A percentile compares a stretch with the other conserved stretches of the same genome.
Conservation (phyloP, 2,329 filamentous ascomycete species). For the Pestalotiopsis sp. region DNA sequence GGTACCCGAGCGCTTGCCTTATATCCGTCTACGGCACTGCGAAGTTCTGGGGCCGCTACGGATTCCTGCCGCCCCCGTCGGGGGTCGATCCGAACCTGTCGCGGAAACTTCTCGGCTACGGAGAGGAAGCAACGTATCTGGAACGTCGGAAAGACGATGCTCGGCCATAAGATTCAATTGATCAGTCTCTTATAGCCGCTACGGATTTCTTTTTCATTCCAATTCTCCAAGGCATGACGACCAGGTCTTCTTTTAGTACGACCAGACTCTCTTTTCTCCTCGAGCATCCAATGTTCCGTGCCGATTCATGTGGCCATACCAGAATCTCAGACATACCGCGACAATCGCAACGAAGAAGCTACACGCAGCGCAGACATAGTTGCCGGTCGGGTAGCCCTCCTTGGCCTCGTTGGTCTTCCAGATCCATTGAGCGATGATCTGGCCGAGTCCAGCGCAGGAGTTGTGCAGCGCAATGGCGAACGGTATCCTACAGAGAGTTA, state of each 20-base stretch:
- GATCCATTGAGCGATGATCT: conserved; percentile 42
- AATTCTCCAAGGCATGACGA: not conserved
- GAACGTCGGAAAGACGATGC: conserved; percentile 9
- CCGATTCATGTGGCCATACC: conserved; percentile 26
- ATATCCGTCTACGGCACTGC: conserved; percentile 37
- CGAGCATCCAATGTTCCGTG: conserved; percentile 19
- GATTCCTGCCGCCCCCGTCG: conserved; percentile 25
- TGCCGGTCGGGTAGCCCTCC: conserved; percentile 37
- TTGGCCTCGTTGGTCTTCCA: conserved; percentile 32
- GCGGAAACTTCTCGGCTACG: conserved; percentile 33
- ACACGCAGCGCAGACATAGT: conserved; percentile 39
- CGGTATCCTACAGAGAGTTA: conserved; percentile 21
- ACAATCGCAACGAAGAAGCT: conserved; percentile 31
- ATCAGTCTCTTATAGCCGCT: not conserved
- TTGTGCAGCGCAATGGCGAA: conserved; percentile 40
- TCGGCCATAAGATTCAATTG: not conserved
- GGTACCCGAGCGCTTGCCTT: conserved; percentile 30
- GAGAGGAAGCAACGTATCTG: conserved; percentile 33
- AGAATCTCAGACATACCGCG: conserved; percentile 20
- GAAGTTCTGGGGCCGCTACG: conserved; percentile 34
- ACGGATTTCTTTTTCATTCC: not conserved
- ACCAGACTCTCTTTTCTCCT: conserved; percentile 24
- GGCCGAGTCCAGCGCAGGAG: conserved; percentile 35
- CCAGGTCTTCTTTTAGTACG: conserved; percentile 16
- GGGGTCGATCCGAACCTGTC: conserved; percentile 21